Base-by-base conservation (phyloP, 306 rosid genomes). In the Arachis stenosperma region DNA sequence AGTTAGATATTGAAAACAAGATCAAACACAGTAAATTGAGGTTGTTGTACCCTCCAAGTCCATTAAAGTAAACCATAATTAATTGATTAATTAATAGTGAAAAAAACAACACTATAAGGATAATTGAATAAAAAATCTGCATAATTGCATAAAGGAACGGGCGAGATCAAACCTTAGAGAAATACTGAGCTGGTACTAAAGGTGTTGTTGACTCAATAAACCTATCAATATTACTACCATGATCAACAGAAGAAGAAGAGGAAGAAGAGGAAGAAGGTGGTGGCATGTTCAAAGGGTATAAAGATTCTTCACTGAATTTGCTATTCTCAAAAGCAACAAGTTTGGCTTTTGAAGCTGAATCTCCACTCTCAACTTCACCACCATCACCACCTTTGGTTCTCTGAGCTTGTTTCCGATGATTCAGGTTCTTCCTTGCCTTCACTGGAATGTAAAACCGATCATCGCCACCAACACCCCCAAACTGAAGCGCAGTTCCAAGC, bases 91-190 rank as follows among this genome's bases (percentile, higher is more conserved):
- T 12, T 3, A 51, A 5, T 7, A 1, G 27, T 1, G 37, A 2
- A 33, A 52, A 75, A 48, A 29, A 14, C 80, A 76, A 55, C 43
- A 77, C 29, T 58, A 22, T 42, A 47, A 70, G 43, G 10, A 63
- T 22, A 67, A 61, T 47, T 27, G 37, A 33, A 33, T 33, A 1
- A 33, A 33, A 33, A 13, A 56, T 61, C 48, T 27, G 15, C 43
- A 41, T 29, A 72, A 50, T 44, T 67, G 40, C 11, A 50, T 37
- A 70, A 85, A 71, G 60, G 43, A 70, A 50, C 66, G 7, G 76
- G 27, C 2, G n/a, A 64, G 71, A 88, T 80, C 82, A 63, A 90
- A 90, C 98, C 98, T 90, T 85, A 8, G 98, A 88, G 65, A 90
- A 85, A 81, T 71, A 86, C 75, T 85, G 98, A 54, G 90, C 97